A percentile compares a stretch with the other conserved stretches of the same genome.
phyloP scores from a whole-genome alignment of 352 stramenopile genomes.

The Phytophthora sp. region DNA sequence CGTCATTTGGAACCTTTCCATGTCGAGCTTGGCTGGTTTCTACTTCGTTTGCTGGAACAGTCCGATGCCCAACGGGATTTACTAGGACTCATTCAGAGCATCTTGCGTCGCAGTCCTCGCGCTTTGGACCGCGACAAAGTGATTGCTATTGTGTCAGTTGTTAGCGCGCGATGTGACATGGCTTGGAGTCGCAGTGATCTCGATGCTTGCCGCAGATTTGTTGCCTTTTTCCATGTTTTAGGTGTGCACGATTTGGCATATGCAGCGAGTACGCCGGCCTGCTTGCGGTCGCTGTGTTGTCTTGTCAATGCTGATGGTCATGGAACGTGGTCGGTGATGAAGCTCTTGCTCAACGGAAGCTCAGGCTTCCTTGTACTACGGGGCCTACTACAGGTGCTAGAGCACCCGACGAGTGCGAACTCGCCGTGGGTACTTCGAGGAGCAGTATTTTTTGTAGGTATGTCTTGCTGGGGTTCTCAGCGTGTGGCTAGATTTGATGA shows the following conservation, averaged over 20 bases:
- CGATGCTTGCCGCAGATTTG: conserved; percentile 71
- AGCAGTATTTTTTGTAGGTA: conserved; percentile 88
- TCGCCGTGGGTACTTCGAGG: conserved; percentile 81
- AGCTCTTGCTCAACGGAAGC: conserved; percentile 67
- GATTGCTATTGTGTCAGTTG: conserved; percentile 70
- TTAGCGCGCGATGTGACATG: conserved; percentile 71
- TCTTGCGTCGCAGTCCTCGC: conserved; percentile 64
- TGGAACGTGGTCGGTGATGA: conserved; percentile 86
- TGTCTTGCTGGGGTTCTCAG: conserved; percentile 90
- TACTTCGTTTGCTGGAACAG: conserved; percentile 77
- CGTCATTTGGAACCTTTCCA: conserved; percentile 69
- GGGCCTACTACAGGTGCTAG: conserved; percentile 73
- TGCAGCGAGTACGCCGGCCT: conserved; percentile 62
- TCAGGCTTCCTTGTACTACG: conserved; percentile 75
- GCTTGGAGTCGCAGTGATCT: conserved; percentile 77
- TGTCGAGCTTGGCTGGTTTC: conserved; percentile 73
- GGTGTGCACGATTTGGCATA: conserved; percentile 64
- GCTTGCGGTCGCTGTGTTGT: conserved; percentile 78
- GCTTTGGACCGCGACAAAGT: conserved; percentile 69
- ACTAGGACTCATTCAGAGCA: conserved; percentile 73
- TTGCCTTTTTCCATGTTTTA: conserved; percentile 82
- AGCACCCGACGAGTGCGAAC: conserved; percentile 55
- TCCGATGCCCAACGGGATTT: conserved; percentile 85
- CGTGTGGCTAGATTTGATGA: conserved; percentile 75
- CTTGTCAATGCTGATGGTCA: conserved; percentile 86